Evolutionary conservation across 768 basidiomycete species (phyloP), one percentile per base, ranked within the genome.

Genomic region (Mycena floridula): DNA sequence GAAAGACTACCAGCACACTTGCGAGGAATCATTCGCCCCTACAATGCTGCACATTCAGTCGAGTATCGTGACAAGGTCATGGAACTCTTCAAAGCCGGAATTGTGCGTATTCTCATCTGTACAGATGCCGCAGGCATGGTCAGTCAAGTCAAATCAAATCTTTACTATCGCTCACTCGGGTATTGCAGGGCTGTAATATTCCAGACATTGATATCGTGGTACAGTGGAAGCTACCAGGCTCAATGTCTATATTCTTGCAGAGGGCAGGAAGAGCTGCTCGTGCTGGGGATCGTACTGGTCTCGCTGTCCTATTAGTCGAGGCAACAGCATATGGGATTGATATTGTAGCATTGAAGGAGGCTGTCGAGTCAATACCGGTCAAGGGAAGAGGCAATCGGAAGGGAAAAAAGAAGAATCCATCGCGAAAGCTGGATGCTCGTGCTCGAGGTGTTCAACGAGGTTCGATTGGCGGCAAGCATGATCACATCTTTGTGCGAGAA

Each of bases 81-180:
- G 32, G 18, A 35, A 7, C 32, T 15, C 15, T 35, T 56, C 7
- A 30, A 37, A 0, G 32, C 42, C 3, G 58, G 58, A 3, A 26
- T 37, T 21, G 38, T 59, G 6, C 54, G 53, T 3, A 50, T 59
- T 36, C 22, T 55, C 11, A 48, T 49, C 21, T 55, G 54, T 27
- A 62, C 59, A 20, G 53, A 57, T 25, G 58, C 59, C 2, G 40
- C 57, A 4, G 59, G 60, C 36, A 60, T 62, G 60, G 60, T 35
- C 13, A 3, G 32, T 35, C 18, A 9, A 9, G 28, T 18, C 13
- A 35, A 3, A 7, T 7, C 7, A 35, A 35, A 35, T 15, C 13
- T 15, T 13, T 35, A 41, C 22, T 8, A 24, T 36, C 21, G 18
- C 32, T 12, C 25, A 21, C 18, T 22, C 16, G 22, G 22, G 23